Conservation (phyloP, 306 rosid genomes). For the Senna siamea region DNA sequence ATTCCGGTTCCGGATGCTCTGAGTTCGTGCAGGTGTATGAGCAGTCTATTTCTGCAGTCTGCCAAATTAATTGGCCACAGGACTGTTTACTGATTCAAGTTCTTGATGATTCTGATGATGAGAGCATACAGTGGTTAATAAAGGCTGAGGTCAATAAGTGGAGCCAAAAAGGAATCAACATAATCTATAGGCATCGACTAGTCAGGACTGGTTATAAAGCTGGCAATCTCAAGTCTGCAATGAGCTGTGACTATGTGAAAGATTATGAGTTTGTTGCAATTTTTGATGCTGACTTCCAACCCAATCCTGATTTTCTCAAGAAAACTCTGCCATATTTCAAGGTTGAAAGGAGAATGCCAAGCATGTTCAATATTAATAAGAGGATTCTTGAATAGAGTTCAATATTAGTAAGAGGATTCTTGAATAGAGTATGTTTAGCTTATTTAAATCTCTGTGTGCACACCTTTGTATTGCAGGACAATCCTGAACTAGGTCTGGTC, state of each 20-base stretch:
- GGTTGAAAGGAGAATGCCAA: slow-evolving; percentile 51
- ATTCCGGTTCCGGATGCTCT: slow-evolving; percentile 21
- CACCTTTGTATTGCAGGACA: slow-evolving; percentile 60
- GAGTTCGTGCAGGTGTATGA: slow-evolving; percentile 78
- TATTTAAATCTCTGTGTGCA: slow-evolving; percentile 15
- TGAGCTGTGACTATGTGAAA: slow-evolving; percentile 87
- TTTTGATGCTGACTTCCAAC: slow-evolving; percentile 96
- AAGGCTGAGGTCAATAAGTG: slow-evolving; percentile 78
- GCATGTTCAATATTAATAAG: not conserved
- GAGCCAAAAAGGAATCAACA: slow-evolving; percentile 83
- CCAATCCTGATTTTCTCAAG: slow-evolving; percentile 92
- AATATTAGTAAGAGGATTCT: not conserved
- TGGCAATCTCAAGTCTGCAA: slow-evolving; percentile 96
- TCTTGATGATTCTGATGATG: slow-evolving; percentile 90
- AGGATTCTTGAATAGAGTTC: slow-evolving; percentile 18
- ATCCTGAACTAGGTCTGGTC: slow-evolving; percentile 79
- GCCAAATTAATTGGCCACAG: slow-evolving; percentile 92
- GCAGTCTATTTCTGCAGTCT: slow-evolving; percentile 92
- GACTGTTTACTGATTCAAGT: slow-evolving; percentile 87
- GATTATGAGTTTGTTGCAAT: slow-evolving; percentile 92
- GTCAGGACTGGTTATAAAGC: slow-evolving; percentile 95
- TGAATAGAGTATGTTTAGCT: slow-evolving; percentile 14
- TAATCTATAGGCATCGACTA: slow-evolving; percentile 83
- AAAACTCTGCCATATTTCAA: slow-evolving; percentile 87
- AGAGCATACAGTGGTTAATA: slow-evolving; percentile 78